phyloP scores from a whole-genome alignment of 108 stramenopile species.

The Pseudonitzschia pungens region DNA sequence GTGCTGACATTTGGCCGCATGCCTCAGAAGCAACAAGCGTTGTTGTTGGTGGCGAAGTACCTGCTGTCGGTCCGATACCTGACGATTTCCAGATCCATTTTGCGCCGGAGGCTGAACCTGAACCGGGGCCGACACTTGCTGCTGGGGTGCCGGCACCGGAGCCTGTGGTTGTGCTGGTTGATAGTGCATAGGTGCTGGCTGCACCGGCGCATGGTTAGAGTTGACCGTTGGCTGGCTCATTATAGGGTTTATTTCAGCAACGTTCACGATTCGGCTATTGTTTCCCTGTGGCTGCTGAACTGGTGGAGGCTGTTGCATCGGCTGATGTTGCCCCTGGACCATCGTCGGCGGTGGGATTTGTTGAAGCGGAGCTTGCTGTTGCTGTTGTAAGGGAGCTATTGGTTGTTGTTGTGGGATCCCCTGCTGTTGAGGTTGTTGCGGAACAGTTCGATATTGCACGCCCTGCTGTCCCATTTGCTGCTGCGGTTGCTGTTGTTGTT shows the following conservation, averaged over 20 bases:
- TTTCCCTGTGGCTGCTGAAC: constrained; percentile 36
- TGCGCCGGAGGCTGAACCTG: constrained; percentile 27
- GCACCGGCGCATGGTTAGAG: constrained; percentile 28
- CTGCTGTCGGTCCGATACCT: constrained; percentile 87
- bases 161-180: constrained; percentile 33
- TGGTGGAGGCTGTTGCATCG: constrained; percentile 49
- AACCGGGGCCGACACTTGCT: constrained; percentile 27
- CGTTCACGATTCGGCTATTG: constrained; percentile 72
- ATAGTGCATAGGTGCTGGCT: constrained; percentile 28
- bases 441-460: constrained; percentile 45
- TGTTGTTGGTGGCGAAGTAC: constrained; percentile 99
- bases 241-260: constrained; percentile 81
- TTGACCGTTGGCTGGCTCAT: constrained; percentile 37
- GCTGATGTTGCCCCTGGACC: constrained; percentile 51
- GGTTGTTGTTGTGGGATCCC: constrained; percentile 35
- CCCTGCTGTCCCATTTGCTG: constrained; percentile 34
- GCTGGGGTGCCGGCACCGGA: constrained; percentile 33
- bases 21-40: constrained; percentile 93
- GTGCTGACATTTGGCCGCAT: constrained; percentile 98
- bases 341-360: constrained; percentile 38
- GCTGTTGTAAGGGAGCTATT: constrained; percentile 30
- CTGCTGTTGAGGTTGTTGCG: constrained; percentile 41
- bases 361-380: constrained; percentile 37
- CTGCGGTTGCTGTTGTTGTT: constrained; percentile 28
- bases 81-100: constrained; percentile 36